These are phyloP conservation scores for Globisporangium okanoganense DNA, from an alignment of 352 stramenopile species.

Conservation along the genomic window DNA sequence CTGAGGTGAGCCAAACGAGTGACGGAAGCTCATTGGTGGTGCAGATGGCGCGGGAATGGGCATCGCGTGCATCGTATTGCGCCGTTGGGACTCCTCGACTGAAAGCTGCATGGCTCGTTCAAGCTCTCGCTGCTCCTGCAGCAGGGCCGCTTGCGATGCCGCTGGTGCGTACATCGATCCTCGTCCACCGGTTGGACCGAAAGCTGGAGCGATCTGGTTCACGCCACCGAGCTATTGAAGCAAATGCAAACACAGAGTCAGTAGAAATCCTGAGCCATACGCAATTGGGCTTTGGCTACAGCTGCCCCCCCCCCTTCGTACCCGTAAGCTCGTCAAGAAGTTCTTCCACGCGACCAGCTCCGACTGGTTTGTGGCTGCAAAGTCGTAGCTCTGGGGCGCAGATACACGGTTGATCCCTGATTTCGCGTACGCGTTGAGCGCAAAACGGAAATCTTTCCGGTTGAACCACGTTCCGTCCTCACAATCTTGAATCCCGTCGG, in stretches of 20 bases:
- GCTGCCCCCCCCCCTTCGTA: too few relatives aligned
- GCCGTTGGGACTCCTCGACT: slow-evolving; percentile 42
- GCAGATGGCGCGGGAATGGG: slow-evolving; percentile 24
- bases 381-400: slow-evolving; percentile 57
- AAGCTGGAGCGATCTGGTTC: slow-evolving; percentile 25
- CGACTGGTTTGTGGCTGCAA: slow-evolving; percentile 49
- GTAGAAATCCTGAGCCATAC: background rate
- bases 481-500: slow-evolving; percentile 55
- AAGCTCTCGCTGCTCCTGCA: slow-evolving; percentile 56
- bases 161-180: slow-evolving; percentile 4
- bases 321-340: slow-evolving; percentile 56
- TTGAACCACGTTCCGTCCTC: slow-evolving; percentile 62
- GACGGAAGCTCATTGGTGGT: slow-evolving; percentile 25
- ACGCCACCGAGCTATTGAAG: slow-evolving; percentile 17
- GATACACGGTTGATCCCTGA: slow-evolving; percentile 55
- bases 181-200: slow-evolving; percentile 7
- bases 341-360: slow-evolving; percentile 71
- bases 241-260: background rate
- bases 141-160: slow-evolving; percentile 15
- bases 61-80: background rate
- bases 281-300: background rate
- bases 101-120: slow-evolving; percentile 57
- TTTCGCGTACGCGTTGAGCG: slow-evolving; percentile 58
- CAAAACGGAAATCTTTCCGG: slow-evolving; percentile 62
- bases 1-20: slow-evolving; percentile 28